Evolutionary conservation across 345 rosid species (phyloP), one percentile per base, ranked within the genome.

Genomic region (Sonneratia alba): DNA sequence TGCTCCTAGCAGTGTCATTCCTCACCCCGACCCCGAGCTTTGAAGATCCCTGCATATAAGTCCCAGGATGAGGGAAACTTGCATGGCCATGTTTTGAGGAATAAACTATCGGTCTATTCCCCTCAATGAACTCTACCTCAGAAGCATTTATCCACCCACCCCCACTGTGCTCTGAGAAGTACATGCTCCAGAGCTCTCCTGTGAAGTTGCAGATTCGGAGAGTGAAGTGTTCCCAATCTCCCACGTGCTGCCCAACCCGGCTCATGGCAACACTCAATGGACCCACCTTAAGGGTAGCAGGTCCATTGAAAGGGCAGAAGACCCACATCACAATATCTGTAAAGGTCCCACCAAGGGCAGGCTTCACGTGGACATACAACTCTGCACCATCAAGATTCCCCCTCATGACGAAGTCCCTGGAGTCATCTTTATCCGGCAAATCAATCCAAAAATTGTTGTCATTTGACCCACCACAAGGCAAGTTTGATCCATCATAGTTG

Each of bases 181-280:
- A 93, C 66, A 82, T 80, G 71, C 88, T 79, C 88, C 89, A 87
- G 8, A 93, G 85, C 85, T 91, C 96, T 42, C 98, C 98, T 0
- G 84, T 84, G 80, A 91, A 89, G 84, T 93, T 93, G 82, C 93
- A 78, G 49, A 93, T 63, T 0, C 97, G 91, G 75, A 91, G 90
- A 27, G 98, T 89, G 82, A 78, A 87, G 78, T 93, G 98, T 72
- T 91, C 97, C 98, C 98, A 93, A 59, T 93, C 98, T 36, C 96
- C 77, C 0, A 93, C 89, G 64, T 93, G 98, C 70, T 93, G 76
- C n/a, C 98, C 98, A 22, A 93, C 64, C 70, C 81, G 85, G 53
- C 77, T 87, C 96, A 93, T 86, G 12, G 77, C 84, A 57, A 93
- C 68, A 49, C 72, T 93, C 88, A 89, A 73, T 16, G 82, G n/a